A percentile compares a stretch with the other conserved stretches of the same genome.
Evolutionary conservation across 2,329 filamentous ascomycete genomes (phyloP).

Genomic region (Scleromitrula shiraiana): DNA sequence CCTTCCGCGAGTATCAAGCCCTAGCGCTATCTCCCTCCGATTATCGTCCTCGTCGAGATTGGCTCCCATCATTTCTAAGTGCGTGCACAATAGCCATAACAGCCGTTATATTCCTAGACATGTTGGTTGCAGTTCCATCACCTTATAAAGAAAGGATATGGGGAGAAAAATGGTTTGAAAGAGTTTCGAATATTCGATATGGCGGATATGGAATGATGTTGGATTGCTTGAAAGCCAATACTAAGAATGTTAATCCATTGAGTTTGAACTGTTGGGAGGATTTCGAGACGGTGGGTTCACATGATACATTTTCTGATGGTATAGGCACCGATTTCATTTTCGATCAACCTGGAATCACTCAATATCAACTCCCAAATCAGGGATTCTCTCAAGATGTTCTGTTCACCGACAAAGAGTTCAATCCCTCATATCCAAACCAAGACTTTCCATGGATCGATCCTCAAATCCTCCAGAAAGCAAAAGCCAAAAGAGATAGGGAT

Average conservation of each 20-base stretch:
- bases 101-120: conserved; percentile 14
- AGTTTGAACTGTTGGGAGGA: conserved; percentile 11
- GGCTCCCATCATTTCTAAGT: conserved; percentile 15
- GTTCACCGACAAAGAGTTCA: neutral
- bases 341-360: neutral
- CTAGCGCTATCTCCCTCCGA: conserved; percentile 13
- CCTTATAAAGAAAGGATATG: conserved; percentile 16
- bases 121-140: conserved; percentile 11
- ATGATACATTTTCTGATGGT: neutral
- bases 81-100: conserved; percentile 10
- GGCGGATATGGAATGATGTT: conserved; percentile 17
- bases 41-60: conserved; percentile 10
- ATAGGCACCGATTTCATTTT: neutral
- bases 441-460: neutral
- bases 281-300: neutral
- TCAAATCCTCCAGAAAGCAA: neutral
- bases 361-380: neutral
- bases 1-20: conserved; percentile 12
- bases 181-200: conserved; percentile 10
- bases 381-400: neutral
- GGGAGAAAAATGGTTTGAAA: conserved; percentile 12
- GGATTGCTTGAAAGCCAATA: conserved; percentile 10
- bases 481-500: conserved; percentile 9
- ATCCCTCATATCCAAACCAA: neutral
- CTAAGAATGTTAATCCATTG: conserved; percentile 13